Conservation (phyloP, 73 alveolate genomes). For the Tetrahymena thermophila region DNA sequence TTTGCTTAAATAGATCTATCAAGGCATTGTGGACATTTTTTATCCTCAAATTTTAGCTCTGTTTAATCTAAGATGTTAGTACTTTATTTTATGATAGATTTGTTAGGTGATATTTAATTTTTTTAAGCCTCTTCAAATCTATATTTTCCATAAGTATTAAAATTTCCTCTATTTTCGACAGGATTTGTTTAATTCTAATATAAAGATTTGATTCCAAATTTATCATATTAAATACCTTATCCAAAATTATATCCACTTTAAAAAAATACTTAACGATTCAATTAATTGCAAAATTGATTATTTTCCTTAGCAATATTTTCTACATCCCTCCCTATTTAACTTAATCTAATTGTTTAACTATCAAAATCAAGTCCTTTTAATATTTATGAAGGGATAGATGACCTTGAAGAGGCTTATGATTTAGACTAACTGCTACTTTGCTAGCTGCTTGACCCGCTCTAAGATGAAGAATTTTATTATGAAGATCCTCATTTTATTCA, state of each 20-base stretch:
- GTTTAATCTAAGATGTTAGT: not conserved
- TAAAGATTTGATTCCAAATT: not conserved
- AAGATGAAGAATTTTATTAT: not conserved
- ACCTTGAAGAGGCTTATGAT: not conserved
- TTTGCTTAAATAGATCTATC: not conserved
- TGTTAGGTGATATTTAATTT: not conserved
- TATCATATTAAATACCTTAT: not conserved
- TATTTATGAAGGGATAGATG: not conserved
- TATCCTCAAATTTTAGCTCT: not conserved
- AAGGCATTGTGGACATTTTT: not conserved
- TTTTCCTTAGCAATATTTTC: not conserved
- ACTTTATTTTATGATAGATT: not conserved
- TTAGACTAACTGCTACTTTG: not conserved
- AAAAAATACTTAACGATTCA: not conserved
- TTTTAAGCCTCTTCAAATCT: not conserved
- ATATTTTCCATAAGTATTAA: not conserved
- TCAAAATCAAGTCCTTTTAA: not conserved
- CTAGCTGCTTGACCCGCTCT: not conserved
- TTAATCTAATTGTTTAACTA: not conserved
- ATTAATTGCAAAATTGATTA: not conserved
- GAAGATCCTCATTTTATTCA: not conserved
- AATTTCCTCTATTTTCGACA: not conserved
- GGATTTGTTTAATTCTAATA: not conserved
- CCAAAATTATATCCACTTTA: not conserved
- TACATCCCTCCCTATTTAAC: not conserved